phyloP scores from a whole-genome alignment of 495 filamentous ascomycete species.

The Chaetomium fimeti region DNA sequence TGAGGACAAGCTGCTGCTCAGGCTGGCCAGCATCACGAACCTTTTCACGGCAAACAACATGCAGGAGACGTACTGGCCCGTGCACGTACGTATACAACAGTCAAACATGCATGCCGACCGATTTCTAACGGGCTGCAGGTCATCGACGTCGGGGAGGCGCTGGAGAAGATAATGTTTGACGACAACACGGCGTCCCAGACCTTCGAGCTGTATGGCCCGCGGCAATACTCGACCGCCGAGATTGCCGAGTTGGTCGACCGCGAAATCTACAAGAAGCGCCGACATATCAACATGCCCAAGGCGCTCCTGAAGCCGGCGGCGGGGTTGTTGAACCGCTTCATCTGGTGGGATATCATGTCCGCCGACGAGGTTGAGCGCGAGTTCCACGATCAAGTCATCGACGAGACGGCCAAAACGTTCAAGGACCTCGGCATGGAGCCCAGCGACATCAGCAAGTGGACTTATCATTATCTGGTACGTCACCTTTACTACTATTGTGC shows the following conservation, averaged over 20 bases:
- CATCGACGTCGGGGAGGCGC: conserved; percentile 81
- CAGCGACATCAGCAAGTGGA: conserved; percentile 73
- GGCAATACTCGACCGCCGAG: conserved; percentile 84
- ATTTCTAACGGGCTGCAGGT: conserved; percentile 51
- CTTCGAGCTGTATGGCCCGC: conserved; percentile 91
- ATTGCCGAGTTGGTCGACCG: conserved; percentile 83
- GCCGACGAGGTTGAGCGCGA: conserved; percentile 90
- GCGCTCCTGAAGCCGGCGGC: conserved; percentile 67
- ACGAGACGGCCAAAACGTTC: conserved; percentile 90
- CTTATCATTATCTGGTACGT: conserved; percentile 89
- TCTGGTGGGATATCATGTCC: conserved; percentile 86
- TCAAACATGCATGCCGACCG: neutral
- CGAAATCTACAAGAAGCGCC: conserved; percentile 85
- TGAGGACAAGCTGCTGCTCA: conserved; percentile 88
- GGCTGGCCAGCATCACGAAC: conserved; percentile 73
- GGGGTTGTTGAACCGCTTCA: conserved; percentile 65
- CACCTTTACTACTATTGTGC: neutral
- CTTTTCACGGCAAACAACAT: conserved; percentile 88
- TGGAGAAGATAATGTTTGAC: conserved; percentile 85
- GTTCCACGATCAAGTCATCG: conserved; percentile 91
- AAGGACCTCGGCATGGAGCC: conserved; percentile 87
- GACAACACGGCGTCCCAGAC: conserved; percentile 88
- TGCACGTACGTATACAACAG: conserved; percentile 66
- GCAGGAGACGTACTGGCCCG: conserved; percentile 87
- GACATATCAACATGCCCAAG: conserved; percentile 92